Conservation (phyloP, 2,329 filamentous ascomycete genomes). For the Aspergillus ochraceus region DNA sequence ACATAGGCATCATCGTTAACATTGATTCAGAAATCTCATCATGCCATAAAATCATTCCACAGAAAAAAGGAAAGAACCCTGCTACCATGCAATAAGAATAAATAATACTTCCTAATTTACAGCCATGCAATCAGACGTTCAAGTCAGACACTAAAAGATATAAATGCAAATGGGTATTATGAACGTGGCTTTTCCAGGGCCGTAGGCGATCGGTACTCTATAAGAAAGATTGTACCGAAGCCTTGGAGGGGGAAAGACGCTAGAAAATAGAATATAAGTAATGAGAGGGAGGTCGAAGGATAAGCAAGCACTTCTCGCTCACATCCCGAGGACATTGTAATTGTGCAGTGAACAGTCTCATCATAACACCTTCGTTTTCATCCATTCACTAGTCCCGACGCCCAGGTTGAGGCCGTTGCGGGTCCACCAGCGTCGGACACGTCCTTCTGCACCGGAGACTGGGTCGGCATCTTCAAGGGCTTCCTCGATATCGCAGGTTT, state of each 20-base stretch:
- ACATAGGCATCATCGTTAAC: background rate
- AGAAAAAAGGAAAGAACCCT: background rate
- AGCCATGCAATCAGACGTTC: background rate
- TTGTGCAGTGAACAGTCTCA: background rate
- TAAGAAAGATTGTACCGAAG: background rate
- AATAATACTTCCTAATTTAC: background rate
- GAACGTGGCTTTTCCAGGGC: background rate
- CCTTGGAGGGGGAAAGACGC: too few relatives aligned
- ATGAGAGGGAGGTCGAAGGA: too few relatives aligned
- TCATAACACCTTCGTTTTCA: constrained; percentile 73
- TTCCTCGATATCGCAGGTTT: constrained; percentile 93
- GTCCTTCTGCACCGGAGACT: constrained; percentile 67
- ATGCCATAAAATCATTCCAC: background rate
- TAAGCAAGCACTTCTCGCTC: too few relatives aligned
- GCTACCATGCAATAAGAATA: background rate
- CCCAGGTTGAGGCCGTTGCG: constrained; percentile 78
- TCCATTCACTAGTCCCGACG: constrained; percentile 83
- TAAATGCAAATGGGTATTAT: background rate
- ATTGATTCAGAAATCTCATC: background rate
- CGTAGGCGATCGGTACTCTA: background rate
- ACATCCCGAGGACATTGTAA: too few relatives aligned
- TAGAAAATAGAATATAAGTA: too few relatives aligned
- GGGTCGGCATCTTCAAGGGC: constrained; percentile 76
- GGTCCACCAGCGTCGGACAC: constrained; percentile 84
- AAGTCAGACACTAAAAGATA: background rate